Percentiles rank a stretch among this genome's conserved stretches.
These are phyloP conservation scores for Apiotrichum akiyoshidainum DNA, from an alignment of 1,284 basidiomycete species.

Conservation along the genomic window DNA sequence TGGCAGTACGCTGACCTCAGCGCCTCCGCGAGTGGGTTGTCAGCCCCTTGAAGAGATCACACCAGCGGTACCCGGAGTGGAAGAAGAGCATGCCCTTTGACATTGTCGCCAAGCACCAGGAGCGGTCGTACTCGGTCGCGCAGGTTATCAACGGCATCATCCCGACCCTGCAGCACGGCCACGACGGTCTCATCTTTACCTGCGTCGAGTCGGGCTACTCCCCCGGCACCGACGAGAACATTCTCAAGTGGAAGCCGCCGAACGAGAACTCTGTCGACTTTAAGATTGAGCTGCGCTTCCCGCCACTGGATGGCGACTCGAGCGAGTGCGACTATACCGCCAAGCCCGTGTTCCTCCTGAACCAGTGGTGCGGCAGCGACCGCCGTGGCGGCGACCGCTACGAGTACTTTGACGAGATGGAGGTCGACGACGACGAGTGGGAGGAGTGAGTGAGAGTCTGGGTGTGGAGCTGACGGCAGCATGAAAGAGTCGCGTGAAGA, in stretches of 20 bases:
- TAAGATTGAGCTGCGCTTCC: constrained; percentile 88
- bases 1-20: constrained; percentile 54
- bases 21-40: constrained; percentile 78
- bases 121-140: constrained; percentile 81
- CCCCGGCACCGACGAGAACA: constrained; percentile 85
- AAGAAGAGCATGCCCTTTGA: constrained; percentile 70
- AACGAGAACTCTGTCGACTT: constrained; percentile 98
- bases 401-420: constrained; percentile 82
- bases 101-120: constrained; percentile 85
- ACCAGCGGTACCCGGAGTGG: constrained; percentile 63
- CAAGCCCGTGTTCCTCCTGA: constrained; percentile 81
- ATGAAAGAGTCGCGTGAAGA: constrained; percentile 83
- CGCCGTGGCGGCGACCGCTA: constrained; percentile 59
- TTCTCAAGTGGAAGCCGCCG: constrained; percentile 98
- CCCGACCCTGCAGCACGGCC: constrained; percentile 84
- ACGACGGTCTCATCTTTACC: constrained; percentile 96
- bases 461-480: constrained; percentile 53
- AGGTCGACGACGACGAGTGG: constrained; percentile 89
- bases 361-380: constrained; percentile 67
- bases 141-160: constrained; percentile 81
- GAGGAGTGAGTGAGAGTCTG: constrained; percentile 61
- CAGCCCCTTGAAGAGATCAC: constrained; percentile 71
- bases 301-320: constrained; percentile 59
- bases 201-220: constrained; percentile 79
- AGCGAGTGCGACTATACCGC: constrained; percentile 70